Percentiles rank a stretch among this genome's conserved stretches.
Evolutionary conservation across 2,329 filamentous ascomycete species (phyloP).

Genomic region (Colletotrichum acutatum): DNA sequence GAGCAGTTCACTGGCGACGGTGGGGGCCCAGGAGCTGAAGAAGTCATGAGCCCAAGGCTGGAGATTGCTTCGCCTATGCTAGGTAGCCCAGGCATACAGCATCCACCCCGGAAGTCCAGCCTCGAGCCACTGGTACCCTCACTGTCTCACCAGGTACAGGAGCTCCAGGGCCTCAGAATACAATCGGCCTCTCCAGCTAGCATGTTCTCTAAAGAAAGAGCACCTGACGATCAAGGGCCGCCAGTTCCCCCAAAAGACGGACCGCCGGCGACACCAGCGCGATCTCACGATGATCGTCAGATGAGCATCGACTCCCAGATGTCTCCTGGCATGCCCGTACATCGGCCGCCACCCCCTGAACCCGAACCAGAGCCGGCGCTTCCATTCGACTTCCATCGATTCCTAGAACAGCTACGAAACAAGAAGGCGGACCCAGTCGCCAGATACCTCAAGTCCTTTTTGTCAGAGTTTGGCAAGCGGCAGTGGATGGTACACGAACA

Average conservation of each 20-base stretch:
- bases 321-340: constrained; percentile 61
- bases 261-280: constrained; percentile 52
- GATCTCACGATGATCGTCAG: constrained; percentile 51
- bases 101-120: constrained; percentile 88
- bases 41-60: constrained; percentile 91
- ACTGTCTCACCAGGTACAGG: constrained; percentile 60
- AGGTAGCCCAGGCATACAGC: constrained; percentile 67
- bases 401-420: constrained; percentile 94
- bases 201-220: constrained; percentile 49
- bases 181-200: constrained; percentile 49
- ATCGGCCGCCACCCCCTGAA: constrained; percentile 77
- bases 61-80: constrained; percentile 85
- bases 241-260: constrained; percentile 72
- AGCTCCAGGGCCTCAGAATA: constrained; percentile 55
- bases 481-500: constrained; percentile 99
- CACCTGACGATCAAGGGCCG: constrained; percentile 60
- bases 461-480: constrained; percentile 94
- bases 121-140: constrained; percentile 75
- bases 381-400: constrained; percentile 97
- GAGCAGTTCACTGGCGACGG: constrained; percentile 87
- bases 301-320: constrained; percentile 49
- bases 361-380: constrained; percentile 83
- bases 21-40: constrained; percentile 77
- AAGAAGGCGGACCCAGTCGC: constrained; percentile 98
- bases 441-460: constrained; percentile 92